Base-by-base conservation (phyloP, 2,329 filamentous ascomycete species). In the Pyricularia sp. region DNA sequence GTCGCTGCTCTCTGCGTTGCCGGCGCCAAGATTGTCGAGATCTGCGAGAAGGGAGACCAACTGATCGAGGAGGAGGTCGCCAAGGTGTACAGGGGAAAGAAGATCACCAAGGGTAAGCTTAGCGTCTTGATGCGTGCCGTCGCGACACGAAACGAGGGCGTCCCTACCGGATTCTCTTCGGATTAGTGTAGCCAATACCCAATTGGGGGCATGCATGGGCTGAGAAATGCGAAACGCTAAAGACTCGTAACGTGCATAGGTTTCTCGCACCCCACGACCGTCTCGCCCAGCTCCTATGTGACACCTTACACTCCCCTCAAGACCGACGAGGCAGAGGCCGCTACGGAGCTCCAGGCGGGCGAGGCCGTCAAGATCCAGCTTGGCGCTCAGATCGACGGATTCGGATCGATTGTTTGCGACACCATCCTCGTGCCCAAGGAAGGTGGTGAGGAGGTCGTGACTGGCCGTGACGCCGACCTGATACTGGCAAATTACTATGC, bases 51-150 rank as follows among this genome's bases (percentile, higher is more conserved):
- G 84, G 95, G 95, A 74, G 95, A 99, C 84, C 91, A 94, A 86
- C 86, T 99, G 71, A 86, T 99, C 72, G 93, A 95, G 73, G 94
- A 97, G 77, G 95, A 98, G 82, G 86, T 97, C 69, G 82, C 87
- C 78, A 98, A 98, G 86, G 94, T 99, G 77, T 99, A 95, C 88
- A 94, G 97, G 80, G 94, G 94, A 81, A 98, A 98, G 87, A 98
- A 97, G 85, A 90, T 97, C 77, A 80, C 84, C 79, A 99, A 99
- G 87, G 95, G 92, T 92, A 77, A 73, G 84, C 82, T 50, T 33
- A 30, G 26, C 25, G 36, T 26, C 28, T 30, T 11, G 12, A 14
- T 42, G 33, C 6, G 30, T 26, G 17, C 64, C 66, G 20, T 9
- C 42, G 25, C 14, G 3, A 26, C 14, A 4, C 7, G 4, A 2